Percentiles rank a stretch among this genome's conserved stretches.
phyloP scores from a whole-genome alignment of 108 stramenopile genomes.

The Pseudonitzschia delicatissima region DNA sequence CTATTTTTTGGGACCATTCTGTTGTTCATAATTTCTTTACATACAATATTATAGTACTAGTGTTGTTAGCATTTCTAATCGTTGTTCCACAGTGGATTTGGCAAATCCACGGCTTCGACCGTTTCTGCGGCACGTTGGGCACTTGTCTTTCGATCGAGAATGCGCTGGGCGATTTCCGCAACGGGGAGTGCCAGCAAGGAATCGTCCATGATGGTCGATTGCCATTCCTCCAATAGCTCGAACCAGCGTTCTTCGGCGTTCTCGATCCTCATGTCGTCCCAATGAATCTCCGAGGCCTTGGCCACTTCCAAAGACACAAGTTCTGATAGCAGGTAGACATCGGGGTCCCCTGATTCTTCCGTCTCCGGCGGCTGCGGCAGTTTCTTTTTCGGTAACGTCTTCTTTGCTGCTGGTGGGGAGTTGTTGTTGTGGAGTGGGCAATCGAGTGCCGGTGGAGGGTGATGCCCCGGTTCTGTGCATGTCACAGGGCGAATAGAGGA shows the following conservation, averaged over 20 bases:
- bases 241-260: constrained; percentile 45
- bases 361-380: not conserved
- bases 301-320: not conserved
- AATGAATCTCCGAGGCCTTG: constrained; percentile 28
- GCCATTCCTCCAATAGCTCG: constrained; percentile 45
- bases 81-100: no score
- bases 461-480: constrained; percentile 21
- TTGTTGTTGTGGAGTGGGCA: not conserved
- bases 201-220: constrained; percentile 24
- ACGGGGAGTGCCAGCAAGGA: constrained; percentile 20
- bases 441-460: constrained; percentile 21
- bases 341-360: constrained; percentile 17
- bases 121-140: constrained; percentile 57
- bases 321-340: constrained; percentile 27
- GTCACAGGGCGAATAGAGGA: constrained; percentile 19
- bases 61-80: no score
- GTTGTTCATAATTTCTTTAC: no score
- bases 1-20: no score
- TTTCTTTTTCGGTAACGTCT: not conserved
- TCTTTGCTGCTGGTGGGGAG: not conserved
- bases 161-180: constrained; percentile 31
- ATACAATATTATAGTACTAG: no score
- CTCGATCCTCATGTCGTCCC: constrained; percentile 23
- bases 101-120: constrained; percentile 54
- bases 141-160: constrained; percentile 31